Base-by-base conservation (phyloP, 352 stramenopile species). In the Plasmopara muralis region DNA sequence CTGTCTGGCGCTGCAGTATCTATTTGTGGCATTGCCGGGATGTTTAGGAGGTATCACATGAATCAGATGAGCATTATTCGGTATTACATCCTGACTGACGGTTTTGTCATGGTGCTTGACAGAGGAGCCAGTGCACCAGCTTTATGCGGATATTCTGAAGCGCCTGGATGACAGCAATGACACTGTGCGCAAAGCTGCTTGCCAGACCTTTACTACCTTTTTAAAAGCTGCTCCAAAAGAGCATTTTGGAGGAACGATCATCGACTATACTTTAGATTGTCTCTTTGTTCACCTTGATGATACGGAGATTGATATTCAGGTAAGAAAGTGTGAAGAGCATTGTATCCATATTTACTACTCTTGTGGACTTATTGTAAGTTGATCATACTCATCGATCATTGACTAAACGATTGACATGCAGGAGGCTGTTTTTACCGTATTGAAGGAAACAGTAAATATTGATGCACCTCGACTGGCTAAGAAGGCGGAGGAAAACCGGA, bases 101-200 rank as follows among this genome's bases (percentile, higher is more conserved):
- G 5, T 31, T 42, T 48, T 60, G 6, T 51, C 49, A n/a, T 33
- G 55, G 30, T 9, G 41, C 48, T 47, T 35, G 12, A 49, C 53
- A 91, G 84, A 94, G 70, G 87, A 96, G 53, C 85, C 87, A 12
- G 85, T 96, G 42, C 77, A 93, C 62, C 81, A 95, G 29, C 69
- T 97, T 7, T 96, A 96, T 57, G 75, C 89, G 8, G 89, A 97
- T 30, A 89, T 97, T 46, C 68, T 97, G 43, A 97, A 97, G 68
- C 86, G 87, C 4, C 69, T 97, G 15, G 89, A 97, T 49, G 89
- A 97, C 63, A 94, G 84, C 58, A 95, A 92, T 55, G 87, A 97
- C 52, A 82, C 74, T 15, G 89, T 97, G 45, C 84, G 89, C 45
- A 87, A 84, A 50, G 75, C 82, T 7, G 84, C 84, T 5, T 97